Evolutionary conservation across 805 yeast species (phyloP), one percentile per base, ranked within the genome.

Genomic region (Pichia phayaonensis): DNA sequence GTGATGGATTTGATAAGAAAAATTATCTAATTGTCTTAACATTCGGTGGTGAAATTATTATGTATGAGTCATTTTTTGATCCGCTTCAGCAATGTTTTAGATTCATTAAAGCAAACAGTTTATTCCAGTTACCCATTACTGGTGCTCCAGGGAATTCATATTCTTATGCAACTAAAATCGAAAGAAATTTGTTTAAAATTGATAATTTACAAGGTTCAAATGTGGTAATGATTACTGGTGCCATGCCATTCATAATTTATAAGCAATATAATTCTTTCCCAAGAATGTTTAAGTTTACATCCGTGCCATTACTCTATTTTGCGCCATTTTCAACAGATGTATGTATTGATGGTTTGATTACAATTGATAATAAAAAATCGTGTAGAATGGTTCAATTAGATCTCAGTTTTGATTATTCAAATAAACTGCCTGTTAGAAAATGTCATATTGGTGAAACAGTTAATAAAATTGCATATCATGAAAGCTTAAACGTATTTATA

Each of bases 81-180:
- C 52, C 62, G 7, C 39, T 47, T 20, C 57, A 52, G 12, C 76
- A 76, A 18, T 74, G 65, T 24, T 74, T 63, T 54, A 65, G 61
- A 45, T 71, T 74, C 39, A 55, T 60, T 46, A 79, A 75, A 61
- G 75, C 70, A 50, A 72, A 67, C 59, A 77, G 74, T 52, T 56
- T 61, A 70, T 67, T 61, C 36, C 68, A 74, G 57, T 55, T 72
- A 21, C 64, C 73, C 4, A 73, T 84, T 12, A 80, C 88, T 1
- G 95, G 95, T 49, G 94, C 92, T 0, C 92, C 94, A 1, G 84
- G 80, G 49, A 85, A 85, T 63, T 85, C 90, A 1, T 84, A 81
- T 59, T 74, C 86, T 1, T 73, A 77, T 51, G 87, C 87, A 42
- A 84, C 84, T 0, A 73, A 73, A 6, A 75, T 85, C 44, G 95